phyloP scores from a whole-genome alignment of 1,284 basidiomycete species.

The Earliella scabrosa region DNA sequence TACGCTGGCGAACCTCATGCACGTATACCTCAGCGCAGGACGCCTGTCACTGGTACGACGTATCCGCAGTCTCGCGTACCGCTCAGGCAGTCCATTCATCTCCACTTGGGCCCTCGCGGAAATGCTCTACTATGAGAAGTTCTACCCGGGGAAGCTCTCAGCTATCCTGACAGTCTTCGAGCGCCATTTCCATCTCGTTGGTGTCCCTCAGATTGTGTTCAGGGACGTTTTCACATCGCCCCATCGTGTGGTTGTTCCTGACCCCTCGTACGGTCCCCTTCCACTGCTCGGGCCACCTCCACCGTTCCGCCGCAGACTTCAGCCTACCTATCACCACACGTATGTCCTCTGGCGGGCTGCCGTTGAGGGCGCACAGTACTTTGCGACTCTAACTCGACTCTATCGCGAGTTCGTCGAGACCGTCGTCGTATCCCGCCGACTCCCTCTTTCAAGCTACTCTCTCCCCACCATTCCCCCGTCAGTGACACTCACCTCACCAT shows the following conservation, averaged over 20 bases:
- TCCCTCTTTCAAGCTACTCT: not conserved
- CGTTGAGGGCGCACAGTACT: constrained; percentile 16
- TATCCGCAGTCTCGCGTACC: constrained; percentile 27
- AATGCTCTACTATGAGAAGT: constrained; percentile 37
- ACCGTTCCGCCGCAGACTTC: constrained; percentile 31
- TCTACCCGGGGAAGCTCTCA: constrained; percentile 21
- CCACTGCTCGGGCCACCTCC: not conserved
- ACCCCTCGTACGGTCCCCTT: too few relatives aligned
- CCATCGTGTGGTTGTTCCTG: not conserved
- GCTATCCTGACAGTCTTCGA: constrained; percentile 28
- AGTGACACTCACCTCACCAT: not conserved
- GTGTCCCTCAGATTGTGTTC: constrained; percentile 33
- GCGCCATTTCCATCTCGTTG: constrained; percentile 39
- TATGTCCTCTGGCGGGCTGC: constrained; percentile 43
- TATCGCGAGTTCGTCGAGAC: constrained; percentile 34
- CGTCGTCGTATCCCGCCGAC: constrained; percentile 13
- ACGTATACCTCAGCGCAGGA: not conserved
- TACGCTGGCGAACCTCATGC: constrained; percentile 1
- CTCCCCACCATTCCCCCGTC: not conserved
- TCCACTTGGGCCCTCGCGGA: constrained; percentile 42
- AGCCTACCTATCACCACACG: constrained; percentile 39
- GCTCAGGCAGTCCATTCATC: constrained; percentile 7
- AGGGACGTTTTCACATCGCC: not conserved
- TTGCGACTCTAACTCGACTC: constrained; percentile 24
- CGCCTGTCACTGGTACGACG: constrained; percentile 11